Base-by-base conservation (phyloP, 331 rosid species). In the Ulmus americana region DNA sequence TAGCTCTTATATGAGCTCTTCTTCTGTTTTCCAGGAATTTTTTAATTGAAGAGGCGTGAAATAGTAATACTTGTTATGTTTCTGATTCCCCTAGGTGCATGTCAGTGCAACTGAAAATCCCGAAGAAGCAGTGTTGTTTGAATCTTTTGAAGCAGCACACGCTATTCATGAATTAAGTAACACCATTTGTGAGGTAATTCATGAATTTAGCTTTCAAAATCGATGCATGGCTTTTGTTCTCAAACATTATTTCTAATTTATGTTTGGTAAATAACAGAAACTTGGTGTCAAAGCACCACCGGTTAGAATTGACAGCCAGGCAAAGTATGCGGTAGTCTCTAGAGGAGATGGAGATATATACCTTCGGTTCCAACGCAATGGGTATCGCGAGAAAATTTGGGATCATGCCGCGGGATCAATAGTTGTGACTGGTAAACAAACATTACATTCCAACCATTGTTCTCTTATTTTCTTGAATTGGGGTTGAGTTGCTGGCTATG, bases 341-440 rank as follows among this genome's bases (percentile, higher is more conserved):
- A 87, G 98, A 80, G 98, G 98, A 73, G 98, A 92, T 62, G 98
- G 98, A 72, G 92, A 85, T 39, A 86, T 92, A 80, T 92, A 92
- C 78, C 70, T 92, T 71, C 95, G 98, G 44, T 92, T 92, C 44
- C 95, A 96, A 69, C 85, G 74, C 76, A 80, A 74, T 76, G 96
- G 96, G 43, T 92, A 92, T 76, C 83, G 95, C 10, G 98, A 92
- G 77, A 92, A 92, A 77, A 89, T 92, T 71, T 92, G 98, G 98
- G 98, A 92, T 73, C 98, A 92, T 76, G 96, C 98, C 64, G 98
- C 98, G 56, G 98, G 98, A 52, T 74, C 71, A 79, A 89, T 88
- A 53, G 96, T 92, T 63, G 98, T 92, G 59, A 91, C 70, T 20
- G 97, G 97, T 91, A 63, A 69, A 13, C 50, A 42, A 10, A 47